phyloP scores from a whole-genome alignment of 768 basidiomycete genomes.

The Tulasnella sp. region DNA sequence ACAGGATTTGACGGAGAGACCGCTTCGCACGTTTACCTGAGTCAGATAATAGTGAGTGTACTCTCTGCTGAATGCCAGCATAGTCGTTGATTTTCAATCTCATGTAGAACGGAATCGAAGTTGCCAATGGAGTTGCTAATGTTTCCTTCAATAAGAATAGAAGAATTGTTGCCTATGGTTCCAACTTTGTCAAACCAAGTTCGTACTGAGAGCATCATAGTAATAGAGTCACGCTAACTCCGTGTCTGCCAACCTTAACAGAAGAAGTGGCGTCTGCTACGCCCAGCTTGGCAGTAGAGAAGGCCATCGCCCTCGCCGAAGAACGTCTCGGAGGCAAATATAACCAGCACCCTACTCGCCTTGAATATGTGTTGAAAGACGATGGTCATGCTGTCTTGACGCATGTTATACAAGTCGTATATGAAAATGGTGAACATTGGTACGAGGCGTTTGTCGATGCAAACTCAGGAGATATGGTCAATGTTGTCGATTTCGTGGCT shows the following conservation, averaged over 20 bases:
- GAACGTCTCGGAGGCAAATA: constrained; percentile 27
- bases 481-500: constrained; percentile 40
- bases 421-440: constrained; percentile 37
- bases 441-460: constrained; percentile 48
- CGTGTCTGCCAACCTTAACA: constrained; percentile 4
- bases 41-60: background rate
- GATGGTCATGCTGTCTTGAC: constrained; percentile 31
- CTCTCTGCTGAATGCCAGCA: background rate
- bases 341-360: background rate
- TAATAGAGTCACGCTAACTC: background rate
- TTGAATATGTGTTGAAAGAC: constrained; percentile 30
- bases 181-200: constrained; percentile 36
- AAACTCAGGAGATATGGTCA: constrained; percentile 36
- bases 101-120: constrained; percentile 26
- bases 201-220: constrained; percentile 10
- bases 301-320: constrained; percentile 31
- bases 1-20: background rate
- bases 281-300: constrained; percentile 28
- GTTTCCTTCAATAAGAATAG: constrained; percentile 32
- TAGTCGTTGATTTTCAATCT: background rate
- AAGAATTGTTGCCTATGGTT: constrained; percentile 33
- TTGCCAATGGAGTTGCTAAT: constrained; percentile 34
- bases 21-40: background rate
- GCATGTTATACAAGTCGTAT: constrained; percentile 33
- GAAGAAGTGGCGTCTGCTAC: constrained; percentile 25